phyloP scores from a whole-genome alignment of 257 asterid genomes.

The Buddleja alternifolia region DNA sequence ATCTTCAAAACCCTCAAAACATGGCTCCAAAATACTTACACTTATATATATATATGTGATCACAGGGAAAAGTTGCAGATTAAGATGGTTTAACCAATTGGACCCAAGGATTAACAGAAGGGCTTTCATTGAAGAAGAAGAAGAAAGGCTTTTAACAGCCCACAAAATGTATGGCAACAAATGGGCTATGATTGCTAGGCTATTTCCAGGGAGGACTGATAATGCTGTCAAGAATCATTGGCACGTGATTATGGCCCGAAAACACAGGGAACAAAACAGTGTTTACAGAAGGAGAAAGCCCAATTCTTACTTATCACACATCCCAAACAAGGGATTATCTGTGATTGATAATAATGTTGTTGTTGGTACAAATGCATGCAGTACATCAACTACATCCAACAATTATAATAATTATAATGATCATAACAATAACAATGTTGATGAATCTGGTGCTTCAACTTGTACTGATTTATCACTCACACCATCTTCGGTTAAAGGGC shows the following conservation, averaged over 20 bases:
- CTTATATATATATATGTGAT: background rate
- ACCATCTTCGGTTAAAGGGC: conserved; percentile 33
- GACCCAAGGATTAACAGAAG: conserved; percentile 52
- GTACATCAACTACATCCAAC: conserved; percentile 23
- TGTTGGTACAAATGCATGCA: conserved; percentile 21
- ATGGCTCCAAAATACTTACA: no score
- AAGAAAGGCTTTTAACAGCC: conserved; percentile 48
- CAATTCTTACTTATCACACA: background rate
- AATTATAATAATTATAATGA: no score
- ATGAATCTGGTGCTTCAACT: conserved; percentile 42
- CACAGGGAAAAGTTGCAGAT: conserved; percentile 56
- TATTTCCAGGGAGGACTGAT: conserved; percentile 58
- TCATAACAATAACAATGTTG: conserved; percentile 7
- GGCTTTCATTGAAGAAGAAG: conserved; percentile 57
- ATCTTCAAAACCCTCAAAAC: no score
- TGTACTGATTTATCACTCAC: conserved; percentile 52
- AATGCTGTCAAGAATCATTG: conserved; percentile 65
- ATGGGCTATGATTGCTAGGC: conserved; percentile 55
- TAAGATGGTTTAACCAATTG: conserved; percentile 64
- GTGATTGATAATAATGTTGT: background rate
- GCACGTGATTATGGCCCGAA: conserved; percentile 62
- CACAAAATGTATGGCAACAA: conserved; percentile 55
- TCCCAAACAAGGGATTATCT: conserved; percentile 12
- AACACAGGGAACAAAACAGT: conserved; percentile 43
- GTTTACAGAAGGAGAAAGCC: conserved; percentile 46